Base-by-base conservation (phyloP, 495 filamentous ascomycete genomes). In the Penicillium tannophilum region DNA sequence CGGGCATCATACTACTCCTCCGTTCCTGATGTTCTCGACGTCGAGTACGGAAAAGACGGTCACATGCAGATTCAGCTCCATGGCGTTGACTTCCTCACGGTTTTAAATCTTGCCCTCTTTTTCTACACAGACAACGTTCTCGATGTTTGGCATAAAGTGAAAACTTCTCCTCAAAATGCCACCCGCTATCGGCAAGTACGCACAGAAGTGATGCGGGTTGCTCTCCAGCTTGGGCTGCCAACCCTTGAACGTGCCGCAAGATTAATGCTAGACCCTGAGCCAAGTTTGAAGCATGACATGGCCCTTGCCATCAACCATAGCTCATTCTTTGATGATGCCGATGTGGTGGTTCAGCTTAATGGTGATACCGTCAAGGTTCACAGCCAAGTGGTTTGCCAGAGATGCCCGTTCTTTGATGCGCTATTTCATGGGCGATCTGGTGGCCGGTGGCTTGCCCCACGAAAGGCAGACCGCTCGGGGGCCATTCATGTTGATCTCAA, bases 331-430 rank as follows among this genome's bases (percentile, higher is more conserved):
- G 82, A 86, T 16, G 84, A 87, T 63, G 86, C 85, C 4, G 92
- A 98, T 72, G 79, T 89, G 6, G 70, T 91, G 6, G 76, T 98
- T 12, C 85, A 96, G 53, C 79, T 98, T 31, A 82, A 82, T 30
- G 86, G 89, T 48, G 86, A 79, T 1, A 76, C 76, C 42, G 73
- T 92, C 7, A 73, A 72, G 28, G 87, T 88, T 7, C 93, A 98
- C 67, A 93, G 89, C 61, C 73, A 82, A 17, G 71, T 98, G 19
- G 68, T 98, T 47, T 90, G 91, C 56, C 87, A 88, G 65, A 79
- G 95, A 66, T 97, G 92, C 59, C 93, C 92, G 0, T 98, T 97
- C 78, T 98, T 98, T 63, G 79, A 91, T 60, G 89, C 90, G 4
- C 78, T 98, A 20, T 97, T 97, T 75, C 76, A 89, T 56, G 94